Conservation (phyloP, 495 filamentous ascomycete genomes). For the Astrothelium subdiscretum region DNA sequence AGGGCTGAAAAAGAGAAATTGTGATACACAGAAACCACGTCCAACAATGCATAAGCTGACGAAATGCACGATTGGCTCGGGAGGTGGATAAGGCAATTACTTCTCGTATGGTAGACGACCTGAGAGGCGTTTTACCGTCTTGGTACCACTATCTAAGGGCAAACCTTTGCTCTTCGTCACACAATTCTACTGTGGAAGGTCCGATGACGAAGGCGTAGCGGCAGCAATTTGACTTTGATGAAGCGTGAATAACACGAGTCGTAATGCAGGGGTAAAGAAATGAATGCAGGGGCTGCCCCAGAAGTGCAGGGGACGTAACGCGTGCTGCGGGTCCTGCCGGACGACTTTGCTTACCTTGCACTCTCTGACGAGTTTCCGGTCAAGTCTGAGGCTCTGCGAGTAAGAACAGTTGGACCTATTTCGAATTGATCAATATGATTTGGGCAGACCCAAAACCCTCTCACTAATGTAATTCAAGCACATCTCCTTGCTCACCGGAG, state of each 20-base stretch:
- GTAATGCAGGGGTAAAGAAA: too few relatives aligned
- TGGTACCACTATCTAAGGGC: too few relatives aligned
- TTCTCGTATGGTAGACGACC: background rate
- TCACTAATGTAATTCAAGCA: conserved; percentile 20
- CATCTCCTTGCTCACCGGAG: conserved; percentile 25
- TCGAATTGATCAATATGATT: conserved; percentile 12
- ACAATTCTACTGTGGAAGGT: too few relatives aligned
- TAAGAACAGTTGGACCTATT: background rate
- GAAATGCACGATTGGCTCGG: background rate
- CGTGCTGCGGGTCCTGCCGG: background rate
- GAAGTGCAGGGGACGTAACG: too few relatives aligned
- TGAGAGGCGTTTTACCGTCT: background rate
- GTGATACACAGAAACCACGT: background rate
- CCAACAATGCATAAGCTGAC: background rate
- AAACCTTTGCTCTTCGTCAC: too few relatives aligned
- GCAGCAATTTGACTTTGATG: too few relatives aligned
- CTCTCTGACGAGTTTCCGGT: background rate
- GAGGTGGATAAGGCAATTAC: background rate
- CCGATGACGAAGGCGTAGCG: too few relatives aligned
- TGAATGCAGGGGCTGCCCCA: too few relatives aligned
- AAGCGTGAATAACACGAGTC: too few relatives aligned
- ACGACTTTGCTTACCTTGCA: too few relatives aligned
- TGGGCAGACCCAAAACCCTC: conserved; percentile 18
- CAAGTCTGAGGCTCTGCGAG: too few relatives aligned
- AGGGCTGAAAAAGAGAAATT: background rate